phyloP scores from a whole-genome alignment of 768 basidiomycete species.

The Boletus coccyginus region DNA sequence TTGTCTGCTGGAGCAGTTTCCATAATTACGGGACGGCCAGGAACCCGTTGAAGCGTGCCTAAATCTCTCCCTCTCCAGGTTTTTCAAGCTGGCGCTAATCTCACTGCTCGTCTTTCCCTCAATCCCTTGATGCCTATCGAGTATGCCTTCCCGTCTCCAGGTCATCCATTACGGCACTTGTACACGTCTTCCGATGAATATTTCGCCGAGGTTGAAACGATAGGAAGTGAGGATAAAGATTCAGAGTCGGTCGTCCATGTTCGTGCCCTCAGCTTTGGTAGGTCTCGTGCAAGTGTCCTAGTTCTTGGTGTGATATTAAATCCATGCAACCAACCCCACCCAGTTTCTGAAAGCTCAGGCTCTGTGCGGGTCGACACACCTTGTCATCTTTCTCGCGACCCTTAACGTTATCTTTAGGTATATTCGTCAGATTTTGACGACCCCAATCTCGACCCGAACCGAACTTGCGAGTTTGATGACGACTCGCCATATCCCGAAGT shows the following conservation, averaged over 20 bases:
- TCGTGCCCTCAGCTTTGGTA: conserved; percentile 19
- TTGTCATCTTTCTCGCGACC: neutral
- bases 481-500: conserved; percentile 76
- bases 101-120: neutral
- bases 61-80: conserved; percentile 16
- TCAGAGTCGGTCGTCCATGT: conserved; percentile 10
- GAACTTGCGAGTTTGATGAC: conserved; percentile 39
- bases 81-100: conserved; percentile 4
- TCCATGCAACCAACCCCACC: neutral
- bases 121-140: conserved; percentile 21
- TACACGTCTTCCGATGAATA: conserved; percentile 3
- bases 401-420: neutral
- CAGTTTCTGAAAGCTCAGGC: conserved; percentile 16
- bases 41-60: conserved; percentile 5
- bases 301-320: neutral
- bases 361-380: conserved; percentile 15
- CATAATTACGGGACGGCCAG: conserved; percentile 20
- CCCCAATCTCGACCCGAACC: conserved; percentile 25
- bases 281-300: conserved; percentile 3
- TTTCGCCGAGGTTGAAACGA: conserved; percentile 10
- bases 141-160: conserved; percentile 9
- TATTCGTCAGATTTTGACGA: conserved; percentile 18
- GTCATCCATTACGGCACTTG: conserved; percentile 15
- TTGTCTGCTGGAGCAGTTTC: conserved; percentile 3
- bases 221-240: conserved; percentile 25